A percentile compares a stretch with the other conserved stretches of the same genome.
phyloP scores from a whole-genome alignment of 495 filamentous ascomycete species.

The Staphylotrichum longicolle region DNA sequence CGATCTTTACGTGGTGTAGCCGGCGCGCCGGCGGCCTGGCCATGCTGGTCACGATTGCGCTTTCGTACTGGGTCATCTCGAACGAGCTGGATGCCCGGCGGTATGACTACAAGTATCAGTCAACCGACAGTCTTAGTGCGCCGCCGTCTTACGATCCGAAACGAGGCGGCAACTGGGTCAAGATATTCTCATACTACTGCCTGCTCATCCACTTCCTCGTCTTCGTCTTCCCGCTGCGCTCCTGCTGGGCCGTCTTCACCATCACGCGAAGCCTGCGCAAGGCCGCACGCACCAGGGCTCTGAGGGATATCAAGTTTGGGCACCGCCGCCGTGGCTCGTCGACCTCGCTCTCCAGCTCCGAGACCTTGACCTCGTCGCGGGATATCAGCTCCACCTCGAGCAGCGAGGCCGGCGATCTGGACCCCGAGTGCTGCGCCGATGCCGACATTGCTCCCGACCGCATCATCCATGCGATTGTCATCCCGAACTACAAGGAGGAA shows the following conservation, averaged over 20 bases:
- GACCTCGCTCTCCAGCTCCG: slow-evolving; percentile 50
- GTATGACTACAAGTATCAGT: slow-evolving; percentile 47
- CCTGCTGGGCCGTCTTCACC: slow-evolving; percentile 52
- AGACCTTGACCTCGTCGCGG: slow-evolving; percentile 49
- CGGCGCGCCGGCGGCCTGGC: slow-evolving; percentile 49
- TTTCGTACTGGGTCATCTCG: slow-evolving; percentile 49
- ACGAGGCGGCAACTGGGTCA: slow-evolving; percentile 39
- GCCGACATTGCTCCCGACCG: slow-evolving; percentile 39
- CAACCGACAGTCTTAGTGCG: slow-evolving; percentile 44
- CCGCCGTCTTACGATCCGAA: slow-evolving; percentile 35
- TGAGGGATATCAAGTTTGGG: slow-evolving; percentile 43
- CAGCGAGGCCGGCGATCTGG: slow-evolving; percentile 49
- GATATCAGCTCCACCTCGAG: slow-evolving; percentile 45
- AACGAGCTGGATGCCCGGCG: slow-evolving; percentile 41
- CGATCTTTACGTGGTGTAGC: slow-evolving; percentile 49
- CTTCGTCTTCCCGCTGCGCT: slow-evolving; percentile 53
- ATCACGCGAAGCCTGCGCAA: slow-evolving; percentile 43
- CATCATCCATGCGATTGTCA: slow-evolving; percentile 61
- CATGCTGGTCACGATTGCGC: slow-evolving; percentile 43
- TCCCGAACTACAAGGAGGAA: slow-evolving; percentile 71
- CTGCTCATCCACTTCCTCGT: slow-evolving; percentile 53
- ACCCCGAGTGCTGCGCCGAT: slow-evolving; percentile 42
- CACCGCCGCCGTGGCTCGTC: slow-evolving; percentile 50
- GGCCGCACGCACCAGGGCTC: slow-evolving; percentile 39
- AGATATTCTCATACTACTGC: slow-evolving; percentile 52